Evolutionary conservation across 1,284 basidiomycete species (phyloP).

Genomic region (Cryptococcus jaspeensis): DNA sequence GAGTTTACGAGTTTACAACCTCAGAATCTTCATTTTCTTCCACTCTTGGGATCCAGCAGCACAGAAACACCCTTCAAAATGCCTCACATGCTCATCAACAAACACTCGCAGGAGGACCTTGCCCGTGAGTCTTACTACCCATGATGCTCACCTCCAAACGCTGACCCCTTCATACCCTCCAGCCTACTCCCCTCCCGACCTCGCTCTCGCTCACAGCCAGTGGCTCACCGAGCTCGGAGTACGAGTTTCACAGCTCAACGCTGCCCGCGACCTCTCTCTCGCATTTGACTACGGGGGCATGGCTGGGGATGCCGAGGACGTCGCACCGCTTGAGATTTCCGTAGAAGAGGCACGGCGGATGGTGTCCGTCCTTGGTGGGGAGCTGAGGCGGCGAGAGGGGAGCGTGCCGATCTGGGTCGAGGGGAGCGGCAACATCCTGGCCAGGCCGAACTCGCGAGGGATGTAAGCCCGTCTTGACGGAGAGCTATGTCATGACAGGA

Average conservation of each 20-base stretch:
- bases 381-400: slow-evolving; percentile 29
- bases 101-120: no score
- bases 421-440: neutral
- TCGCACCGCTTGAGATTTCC: slow-evolving; percentile 24
- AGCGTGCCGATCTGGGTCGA: neutral
- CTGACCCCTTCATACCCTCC: neutral
- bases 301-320: slow-evolving; percentile 14
- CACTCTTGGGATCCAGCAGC: no score
- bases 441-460: neutral
- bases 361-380: slow-evolving; percentile 27
- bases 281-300: slow-evolving; percentile 30
- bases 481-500: neutral
- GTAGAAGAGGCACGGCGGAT: slow-evolving; percentile 33
- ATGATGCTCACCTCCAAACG: neutral
- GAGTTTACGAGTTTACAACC: no score
- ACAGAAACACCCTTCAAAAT: no score
- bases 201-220: slow-evolving; percentile 25
- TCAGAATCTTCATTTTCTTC: no score
- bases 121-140: no score
- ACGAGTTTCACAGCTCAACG: slow-evolving; percentile 16
- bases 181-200: slow-evolving; percentile 22
- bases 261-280: slow-evolving; percentile 11
- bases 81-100: no score
- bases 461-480: neutral
- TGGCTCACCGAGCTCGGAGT: slow-evolving; percentile 22